phyloP scores from a whole-genome alignment of 371 early-diverging fungal genomes.

The Zychaea mexicana region DNA sequence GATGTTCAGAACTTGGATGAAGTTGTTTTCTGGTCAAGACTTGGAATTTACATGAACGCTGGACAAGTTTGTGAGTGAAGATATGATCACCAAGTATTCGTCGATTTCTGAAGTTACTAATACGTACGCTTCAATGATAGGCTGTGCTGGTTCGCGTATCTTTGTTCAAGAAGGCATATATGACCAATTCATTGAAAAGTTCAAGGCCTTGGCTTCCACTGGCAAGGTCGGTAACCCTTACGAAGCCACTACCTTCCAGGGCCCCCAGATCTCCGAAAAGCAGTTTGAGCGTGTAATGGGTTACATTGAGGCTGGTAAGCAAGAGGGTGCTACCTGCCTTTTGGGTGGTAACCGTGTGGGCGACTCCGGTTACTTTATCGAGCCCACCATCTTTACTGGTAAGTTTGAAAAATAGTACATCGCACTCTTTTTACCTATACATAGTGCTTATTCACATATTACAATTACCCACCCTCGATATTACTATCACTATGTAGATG shows the following conservation, averaged over 20 bases:
- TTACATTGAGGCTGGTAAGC: conserved; percentile 53
- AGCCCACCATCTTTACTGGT: conserved; percentile 51
- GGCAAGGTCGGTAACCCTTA: conserved; percentile 66
- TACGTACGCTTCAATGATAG: too few species aligned
- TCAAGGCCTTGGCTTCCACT: conserved; percentile 60
- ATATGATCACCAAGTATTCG: too few species aligned
- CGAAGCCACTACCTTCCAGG: conserved; percentile 62
- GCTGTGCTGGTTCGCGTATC: conserved; percentile 82
- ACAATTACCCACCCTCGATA: too few species aligned
- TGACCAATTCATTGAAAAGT: conserved; percentile 68
- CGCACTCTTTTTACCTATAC: too few species aligned
- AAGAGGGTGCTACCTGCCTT: conserved; percentile 50
- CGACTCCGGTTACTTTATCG: conserved; percentile 52
- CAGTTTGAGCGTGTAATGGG: conserved; percentile 76
- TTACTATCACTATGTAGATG: conserved; percentile 12
- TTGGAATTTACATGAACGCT: conserved; percentile 77
- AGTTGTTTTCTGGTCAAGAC: conserved; percentile 73
- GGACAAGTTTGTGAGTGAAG: conserved; percentile 73
- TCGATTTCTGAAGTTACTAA: neutral
- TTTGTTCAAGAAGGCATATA: conserved; percentile 80
- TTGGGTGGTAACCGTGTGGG: conserved; percentile 54
- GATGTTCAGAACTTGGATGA: conserved; percentile 77
- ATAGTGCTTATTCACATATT: too few species aligned
- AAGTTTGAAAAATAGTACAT: too few species aligned
- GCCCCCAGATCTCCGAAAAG: conserved; percentile 74